phyloP scores from a whole-genome alignment of 495 filamentous ascomycete species.

The Neurospora sp. region DNA sequence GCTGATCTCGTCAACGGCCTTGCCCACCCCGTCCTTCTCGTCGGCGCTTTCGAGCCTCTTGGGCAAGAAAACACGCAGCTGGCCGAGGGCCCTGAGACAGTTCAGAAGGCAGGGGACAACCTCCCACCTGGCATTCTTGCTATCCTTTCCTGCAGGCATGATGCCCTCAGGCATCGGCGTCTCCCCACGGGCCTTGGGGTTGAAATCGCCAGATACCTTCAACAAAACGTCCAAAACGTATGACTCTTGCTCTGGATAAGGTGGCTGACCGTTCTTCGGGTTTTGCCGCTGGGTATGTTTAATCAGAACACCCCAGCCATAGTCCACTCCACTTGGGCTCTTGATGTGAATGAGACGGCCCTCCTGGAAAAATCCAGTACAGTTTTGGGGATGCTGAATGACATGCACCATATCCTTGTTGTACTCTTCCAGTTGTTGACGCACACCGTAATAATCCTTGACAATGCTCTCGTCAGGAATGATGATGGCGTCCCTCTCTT shows the following conservation, averaged over 20 bases:
- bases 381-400: conserved; percentile 81
- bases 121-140: conserved; percentile 50
- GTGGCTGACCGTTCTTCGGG: conserved; percentile 49
- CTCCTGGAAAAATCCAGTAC: conserved; percentile 64
- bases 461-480: conserved; percentile 80
- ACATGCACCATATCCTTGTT: conserved; percentile 78
- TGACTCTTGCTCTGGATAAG: conserved; percentile 58
- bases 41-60: conserved; percentile 55
- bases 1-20: conserved; percentile 59
- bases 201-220: conserved; percentile 49
- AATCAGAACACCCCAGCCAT: conserved; percentile 85
- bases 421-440: conserved; percentile 72
- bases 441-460: conserved; percentile 82
- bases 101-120: conserved; percentile 79
- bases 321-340: conserved; percentile 58
- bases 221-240: conserved; percentile 77
- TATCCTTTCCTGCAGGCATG: conserved; percentile 8
- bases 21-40: conserved; percentile 52
- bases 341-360: conserved; percentile 80
- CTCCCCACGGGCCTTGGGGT: conserved; percentile 18
- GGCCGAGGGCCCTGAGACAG: conserved; percentile 67
- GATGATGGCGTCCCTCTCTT: conserved; percentile 55
- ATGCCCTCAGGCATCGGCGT: conserved; percentile 26
- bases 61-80: conserved; percentile 69
- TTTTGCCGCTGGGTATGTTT: conserved; percentile 53